These are phyloP conservation scores for Angophora floribunda DNA, from an alignment of 345 rosid genomes.

Conservation along the genomic window DNA sequence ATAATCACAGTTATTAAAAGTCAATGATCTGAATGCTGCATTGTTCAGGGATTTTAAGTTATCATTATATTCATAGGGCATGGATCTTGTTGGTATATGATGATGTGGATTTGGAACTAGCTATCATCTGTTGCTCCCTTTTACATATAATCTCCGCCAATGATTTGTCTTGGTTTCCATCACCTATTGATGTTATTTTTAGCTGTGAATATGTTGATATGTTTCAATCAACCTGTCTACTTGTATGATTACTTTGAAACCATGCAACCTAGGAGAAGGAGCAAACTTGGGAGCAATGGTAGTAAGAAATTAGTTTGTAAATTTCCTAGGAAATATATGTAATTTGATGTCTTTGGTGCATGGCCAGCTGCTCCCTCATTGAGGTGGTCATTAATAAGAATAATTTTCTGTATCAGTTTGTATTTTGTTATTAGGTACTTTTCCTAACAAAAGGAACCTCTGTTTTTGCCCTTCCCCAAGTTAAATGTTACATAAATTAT, in stretches of 20 bases:
- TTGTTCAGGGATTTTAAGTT: neutral
- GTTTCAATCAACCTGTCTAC: neutral
- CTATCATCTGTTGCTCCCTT: neutral
- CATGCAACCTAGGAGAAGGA: neutral
- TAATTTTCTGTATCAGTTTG: neutral
- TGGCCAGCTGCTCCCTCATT: neutral
- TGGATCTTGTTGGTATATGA: neutral
- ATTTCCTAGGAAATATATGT: neutral
- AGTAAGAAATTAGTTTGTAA: neutral
- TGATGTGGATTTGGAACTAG: neutral
- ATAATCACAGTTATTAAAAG: neutral
- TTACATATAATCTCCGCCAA: neutral
- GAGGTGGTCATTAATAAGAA: neutral
- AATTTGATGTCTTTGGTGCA: neutral
- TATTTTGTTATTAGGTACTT: neutral
- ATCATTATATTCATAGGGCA: neutral
- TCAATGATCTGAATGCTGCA: neutral
- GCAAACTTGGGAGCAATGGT: neutral
- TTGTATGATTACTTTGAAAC: neutral
- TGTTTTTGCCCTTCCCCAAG: neutral
- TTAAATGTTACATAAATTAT: neutral
- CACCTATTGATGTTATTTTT: neutral
- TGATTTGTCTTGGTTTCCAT: neutral
- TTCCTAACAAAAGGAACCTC: neutral
- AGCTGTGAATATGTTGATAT: neutral